A percentile compares a stretch with the other conserved stretches of the same genome.
These are phyloP conservation scores for Zygotorulaspora chibaensis DNA, from an alignment of 805 yeast species.

Conservation along the genomic window DNA sequence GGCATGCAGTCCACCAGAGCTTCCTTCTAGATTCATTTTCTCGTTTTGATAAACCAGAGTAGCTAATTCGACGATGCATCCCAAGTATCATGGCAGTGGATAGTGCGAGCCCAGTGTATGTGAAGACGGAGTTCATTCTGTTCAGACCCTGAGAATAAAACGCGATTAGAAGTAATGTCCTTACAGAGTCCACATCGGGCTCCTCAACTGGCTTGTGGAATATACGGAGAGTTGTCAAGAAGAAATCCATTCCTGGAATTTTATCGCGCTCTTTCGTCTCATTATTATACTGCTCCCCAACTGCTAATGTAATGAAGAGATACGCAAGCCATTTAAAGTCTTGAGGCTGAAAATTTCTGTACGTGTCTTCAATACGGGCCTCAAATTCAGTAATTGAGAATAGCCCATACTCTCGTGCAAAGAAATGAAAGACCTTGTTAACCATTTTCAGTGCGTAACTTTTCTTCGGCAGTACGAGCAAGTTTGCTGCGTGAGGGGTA, in stretches of 20 bases:
- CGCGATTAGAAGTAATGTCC: conserved; percentile 35
- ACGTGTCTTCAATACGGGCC: conserved; percentile 8
- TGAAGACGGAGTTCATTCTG: conserved; percentile 35
- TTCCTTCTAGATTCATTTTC: conserved; percentile 35
- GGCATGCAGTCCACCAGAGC: conserved; percentile 41
- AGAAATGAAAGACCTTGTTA: conserved; percentile 3
- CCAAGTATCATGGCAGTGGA: conserved; percentile 34
- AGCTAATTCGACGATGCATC: conserved; percentile 28
- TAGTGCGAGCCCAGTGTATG: conserved; percentile 37
- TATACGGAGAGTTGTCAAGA: conserved; percentile 32
- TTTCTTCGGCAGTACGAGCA: conserved; percentile 5
- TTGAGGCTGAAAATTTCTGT: conserved; percentile 1
- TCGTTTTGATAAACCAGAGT: conserved; percentile 12
- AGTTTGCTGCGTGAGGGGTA: neutral
- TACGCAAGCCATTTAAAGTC: conserved; percentile 17
- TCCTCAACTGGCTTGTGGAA: conserved; percentile 33
- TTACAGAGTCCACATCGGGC: conserved; percentile 33
- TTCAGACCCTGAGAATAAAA: conserved; percentile 37
- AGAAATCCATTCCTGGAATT: conserved; percentile 26
- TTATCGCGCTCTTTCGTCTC: conserved; percentile 2
- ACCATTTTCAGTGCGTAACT: conserved; percentile 6
- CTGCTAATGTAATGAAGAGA: conserved; percentile 24
- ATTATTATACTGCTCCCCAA: conserved; percentile 28
- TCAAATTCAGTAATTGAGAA: conserved; percentile 8
- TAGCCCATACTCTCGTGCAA: conserved; percentile 8